These are phyloP conservation scores for Monosiga brevicollis DNA, from an alignment of 78 protist genomes.

Conservation along the genomic window DNA sequence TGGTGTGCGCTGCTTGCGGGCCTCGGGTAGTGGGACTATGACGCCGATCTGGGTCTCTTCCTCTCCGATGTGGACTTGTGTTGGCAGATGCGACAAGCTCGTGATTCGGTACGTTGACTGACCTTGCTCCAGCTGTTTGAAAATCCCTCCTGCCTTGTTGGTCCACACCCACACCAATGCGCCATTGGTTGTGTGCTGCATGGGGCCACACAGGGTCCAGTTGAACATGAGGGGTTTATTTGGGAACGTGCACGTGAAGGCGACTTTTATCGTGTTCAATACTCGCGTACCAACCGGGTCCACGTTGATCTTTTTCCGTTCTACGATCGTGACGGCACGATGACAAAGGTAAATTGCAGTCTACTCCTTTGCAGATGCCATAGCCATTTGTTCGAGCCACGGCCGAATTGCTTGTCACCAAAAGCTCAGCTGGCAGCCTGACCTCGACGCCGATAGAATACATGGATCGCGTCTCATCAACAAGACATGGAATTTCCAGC, in stretches of 20 bases:
- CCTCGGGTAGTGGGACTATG: not conserved
- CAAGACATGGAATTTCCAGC: not conserved
- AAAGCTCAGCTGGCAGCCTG: not conserved
- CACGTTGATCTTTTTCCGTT: conserved; percentile 2
- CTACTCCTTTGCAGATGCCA: too few species aligned
- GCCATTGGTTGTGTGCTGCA: too few species aligned
- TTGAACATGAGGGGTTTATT: not conserved
- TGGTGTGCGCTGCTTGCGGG: not conserved
- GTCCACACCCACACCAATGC: too few species aligned
- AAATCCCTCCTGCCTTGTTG: too few species aligned
- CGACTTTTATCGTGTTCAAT: conserved; percentile 4
- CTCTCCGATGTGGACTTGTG: not conserved
- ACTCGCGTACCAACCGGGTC: not conserved
- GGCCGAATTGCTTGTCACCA: not conserved
- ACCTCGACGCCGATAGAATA: not conserved
- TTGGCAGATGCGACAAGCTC: too few species aligned
- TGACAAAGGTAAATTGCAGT: not conserved
- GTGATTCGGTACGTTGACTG: too few species aligned
- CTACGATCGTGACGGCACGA: not conserved
- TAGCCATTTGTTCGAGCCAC: too few species aligned
- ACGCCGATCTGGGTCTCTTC: conserved; percentile 4
- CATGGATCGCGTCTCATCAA: not conserved
- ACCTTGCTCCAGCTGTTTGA: too few species aligned
- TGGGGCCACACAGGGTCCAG: too few species aligned
- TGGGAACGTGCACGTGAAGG: conserved; percentile 13